A percentile compares a stretch with the other conserved stretches of the same genome.
Conservation (phyloP, 306 rosid genomes). For the Delonix regia region DNA sequence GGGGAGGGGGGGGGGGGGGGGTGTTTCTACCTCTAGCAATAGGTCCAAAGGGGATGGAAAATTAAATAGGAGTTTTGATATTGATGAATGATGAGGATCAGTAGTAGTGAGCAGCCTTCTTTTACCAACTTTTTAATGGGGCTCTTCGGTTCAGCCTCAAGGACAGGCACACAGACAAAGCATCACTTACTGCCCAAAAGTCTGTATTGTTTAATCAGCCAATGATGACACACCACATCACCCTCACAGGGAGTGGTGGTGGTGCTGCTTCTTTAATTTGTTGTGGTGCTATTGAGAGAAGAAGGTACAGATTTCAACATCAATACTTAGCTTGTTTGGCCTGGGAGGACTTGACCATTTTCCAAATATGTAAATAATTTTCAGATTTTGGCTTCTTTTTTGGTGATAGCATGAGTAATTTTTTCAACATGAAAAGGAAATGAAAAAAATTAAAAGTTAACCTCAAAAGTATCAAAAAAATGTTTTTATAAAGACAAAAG, state of each 20-base stretch:
- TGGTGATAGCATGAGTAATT: too few species aligned
- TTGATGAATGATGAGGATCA: conserved; percentile 19
- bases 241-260: not conserved
- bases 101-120: conserved; percentile 43
- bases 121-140: conserved; percentile 44
- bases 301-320: not conserved
- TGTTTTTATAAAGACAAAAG: too few species aligned
- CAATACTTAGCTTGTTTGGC: too few species aligned
- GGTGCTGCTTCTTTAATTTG: conserved; percentile 1
- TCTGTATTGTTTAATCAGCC: conserved; percentile 39
- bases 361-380: too few species aligned
- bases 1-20: too few species aligned
- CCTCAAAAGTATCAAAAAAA: too few species aligned
- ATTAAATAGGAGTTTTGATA: conserved; percentile 3
- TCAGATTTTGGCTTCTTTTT: too few species aligned
- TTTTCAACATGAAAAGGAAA: too few species aligned
- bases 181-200: conserved; percentile 11
- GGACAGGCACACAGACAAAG: conserved; percentile 5
- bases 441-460: too few species aligned
- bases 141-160: not conserved
- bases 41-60: not conserved
- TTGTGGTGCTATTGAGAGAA: conserved; percentile 28
- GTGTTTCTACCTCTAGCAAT: conserved; percentile 3
- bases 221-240: conserved; percentile 37
- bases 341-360: too few species aligned